Base-by-base conservation (phyloP, 805 yeast genomes). In the Candida arabinofermentans region DNA sequence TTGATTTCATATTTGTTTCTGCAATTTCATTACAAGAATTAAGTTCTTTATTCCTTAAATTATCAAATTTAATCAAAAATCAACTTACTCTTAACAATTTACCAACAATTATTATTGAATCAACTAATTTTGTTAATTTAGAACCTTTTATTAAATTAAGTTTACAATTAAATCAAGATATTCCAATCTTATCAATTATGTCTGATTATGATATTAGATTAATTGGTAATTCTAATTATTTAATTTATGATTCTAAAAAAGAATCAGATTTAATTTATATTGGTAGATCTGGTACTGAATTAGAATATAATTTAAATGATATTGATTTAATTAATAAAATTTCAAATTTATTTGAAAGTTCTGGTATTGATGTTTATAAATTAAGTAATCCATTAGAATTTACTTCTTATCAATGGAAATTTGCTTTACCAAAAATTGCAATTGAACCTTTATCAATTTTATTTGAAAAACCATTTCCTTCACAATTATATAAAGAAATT, bases 361-460 rank as follows among this genome's bases (percentile, higher is more conserved):
- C 69, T 29, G 61, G 64, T 42, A 64, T 72, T 35, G 71, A 71
- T 36, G 72, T 75, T 37, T 67, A 77, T 49, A 75, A 75, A 53
- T 66, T 78, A 41, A 63, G 69, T 43, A 67, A 72, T 49, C 68
- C 79, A 35, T 64, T 72, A 41, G 87, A 79, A 48, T 83, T 78
- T 53, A 66, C 77, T 61, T 75, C 81, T 10, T 82, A 82, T 53
- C 93, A 88, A 62, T 89, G 96, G 96, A 81, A 83, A 58, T 71
- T 86, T 42, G 90, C 95, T 1, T 71, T 88, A 41, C 87, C 95
- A 8, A 74, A 78, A 42, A 77, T 88, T 32, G 82, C 89, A 18
- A 78, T 89, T 57, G 86, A 83, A 59, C 88, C 96, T 5, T 66
- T 89, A 34, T 69, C 87, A 26, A 72, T 89, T 19, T 55, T 86